Evolutionary conservation across 306 rosid genomes (phyloP).

Genomic region (Prinsepia uniflora): DNA sequence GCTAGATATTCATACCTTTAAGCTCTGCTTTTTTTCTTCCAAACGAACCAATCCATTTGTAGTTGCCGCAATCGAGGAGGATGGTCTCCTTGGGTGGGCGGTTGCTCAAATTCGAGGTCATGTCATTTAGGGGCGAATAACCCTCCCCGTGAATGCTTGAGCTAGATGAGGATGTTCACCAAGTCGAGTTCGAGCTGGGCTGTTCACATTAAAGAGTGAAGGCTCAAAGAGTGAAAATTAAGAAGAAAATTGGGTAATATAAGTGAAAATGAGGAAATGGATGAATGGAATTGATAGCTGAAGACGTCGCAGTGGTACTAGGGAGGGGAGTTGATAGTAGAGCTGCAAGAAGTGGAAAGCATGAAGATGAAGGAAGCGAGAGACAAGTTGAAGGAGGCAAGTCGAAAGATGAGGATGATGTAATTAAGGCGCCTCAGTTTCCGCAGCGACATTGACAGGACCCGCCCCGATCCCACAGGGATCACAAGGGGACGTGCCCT

Average conservation of each 20-base stretch:
- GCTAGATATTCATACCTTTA: too few species aligned
- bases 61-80: constrained; percentile 87
- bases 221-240: constrained; percentile 7
- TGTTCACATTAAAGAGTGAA: constrained; percentile 29
- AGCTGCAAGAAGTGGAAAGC: too few species aligned
- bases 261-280: too few species aligned
- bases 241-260: too few species aligned
- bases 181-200: constrained; percentile 25
- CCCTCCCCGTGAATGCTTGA: constrained; percentile 59
- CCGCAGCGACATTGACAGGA: constrained; percentile 66
- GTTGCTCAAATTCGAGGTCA: constrained; percentile 86
- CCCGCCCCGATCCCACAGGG: too few species aligned
- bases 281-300: constrained; percentile 4
- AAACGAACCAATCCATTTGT: constrained; percentile 80
- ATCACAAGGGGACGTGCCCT: too few species aligned
- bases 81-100: constrained; percentile 87
- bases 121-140: constrained; percentile 72
- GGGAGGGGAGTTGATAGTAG: too few species aligned
- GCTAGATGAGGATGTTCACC: constrained; percentile 31
- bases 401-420: constrained; percentile 70
- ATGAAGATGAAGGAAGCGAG: constrained; percentile 1
- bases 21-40: too few species aligned
- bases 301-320: too few species aligned
- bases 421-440: constrained; percentile 84
- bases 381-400: constrained; percentile 65